Percentiles rank a stretch among this genome's conserved stretches.
Conservation (phyloP, 2,329 filamentous ascomycete species). For the Trichoderma cornu-damae region DNA sequence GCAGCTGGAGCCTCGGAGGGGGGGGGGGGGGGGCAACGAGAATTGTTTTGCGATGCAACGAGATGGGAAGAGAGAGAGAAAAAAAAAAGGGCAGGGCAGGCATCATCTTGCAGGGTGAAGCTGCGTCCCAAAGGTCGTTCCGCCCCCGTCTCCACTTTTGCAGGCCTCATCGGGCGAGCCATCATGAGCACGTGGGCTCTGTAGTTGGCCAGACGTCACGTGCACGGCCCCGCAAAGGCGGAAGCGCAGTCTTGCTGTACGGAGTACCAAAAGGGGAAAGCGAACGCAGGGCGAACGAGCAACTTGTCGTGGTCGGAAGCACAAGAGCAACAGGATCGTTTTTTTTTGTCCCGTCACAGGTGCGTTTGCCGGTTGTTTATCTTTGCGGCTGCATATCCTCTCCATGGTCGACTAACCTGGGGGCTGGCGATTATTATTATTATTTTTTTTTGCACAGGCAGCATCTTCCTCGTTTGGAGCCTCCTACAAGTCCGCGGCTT, state of each 20-base stretch:
- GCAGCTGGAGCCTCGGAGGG: not conserved
- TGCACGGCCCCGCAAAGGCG: slow-evolving; percentile 25
- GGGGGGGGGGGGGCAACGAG: not conserved
- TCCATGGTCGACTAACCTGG: not conserved
- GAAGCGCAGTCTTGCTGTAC: slow-evolving; percentile 17
- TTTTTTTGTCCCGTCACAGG: too few relatives aligned
- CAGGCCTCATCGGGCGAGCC: slow-evolving; percentile 4
- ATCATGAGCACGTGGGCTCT: slow-evolving; percentile 30
- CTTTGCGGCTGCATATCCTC: slow-evolving; percentile 20
- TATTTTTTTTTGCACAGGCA: not conserved
- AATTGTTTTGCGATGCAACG: not conserved
- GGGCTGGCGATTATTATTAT: not conserved
- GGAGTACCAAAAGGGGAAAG: slow-evolving; percentile 27
- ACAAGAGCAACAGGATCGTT: slow-evolving; percentile 3
- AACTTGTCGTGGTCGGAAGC: slow-evolving; percentile 17
- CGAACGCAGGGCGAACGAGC: slow-evolving; percentile 24
- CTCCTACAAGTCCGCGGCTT: not conserved
- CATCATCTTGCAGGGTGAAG: slow-evolving; percentile 9
- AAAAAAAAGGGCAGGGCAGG: slow-evolving; percentile 4
- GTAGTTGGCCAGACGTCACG: slow-evolving; percentile 31
- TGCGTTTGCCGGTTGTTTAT: slow-evolving; percentile 22
- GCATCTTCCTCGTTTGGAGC: not conserved
- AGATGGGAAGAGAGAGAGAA: not conserved
- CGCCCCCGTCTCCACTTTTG: slow-evolving; percentile 1
- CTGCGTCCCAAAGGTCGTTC: not conserved